phyloP scores from a whole-genome alignment of 495 filamentous ascomycete species.

The Talaromyces borbonicus region DNA sequence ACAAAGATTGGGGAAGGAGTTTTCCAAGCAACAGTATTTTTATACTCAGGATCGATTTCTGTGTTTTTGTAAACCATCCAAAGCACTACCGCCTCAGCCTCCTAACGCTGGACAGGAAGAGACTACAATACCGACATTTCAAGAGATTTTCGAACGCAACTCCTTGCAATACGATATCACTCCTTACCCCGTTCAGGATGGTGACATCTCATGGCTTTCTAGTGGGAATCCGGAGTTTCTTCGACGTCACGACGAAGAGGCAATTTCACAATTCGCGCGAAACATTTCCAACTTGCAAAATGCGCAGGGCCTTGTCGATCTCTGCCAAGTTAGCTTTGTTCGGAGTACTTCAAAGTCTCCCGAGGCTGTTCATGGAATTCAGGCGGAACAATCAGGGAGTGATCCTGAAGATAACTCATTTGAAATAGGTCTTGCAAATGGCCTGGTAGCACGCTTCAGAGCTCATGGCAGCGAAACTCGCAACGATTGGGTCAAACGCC shows the following conservation, averaged over 20 bases:
- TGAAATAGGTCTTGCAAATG: slow-evolving; percentile 54
- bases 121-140: slow-evolving; percentile 20
- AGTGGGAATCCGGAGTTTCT: slow-evolving; percentile 33
- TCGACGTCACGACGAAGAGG: slow-evolving; percentile 46
- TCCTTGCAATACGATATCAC: slow-evolving; percentile 56
- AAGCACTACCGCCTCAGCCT: slow-evolving; percentile 55
- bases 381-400: slow-evolving; percentile 35
- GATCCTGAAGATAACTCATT: slow-evolving; percentile 47
- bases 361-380: not conserved
- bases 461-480: slow-evolving; percentile 48
- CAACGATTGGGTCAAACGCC: slow-evolving; percentile 55
- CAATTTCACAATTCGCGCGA: slow-evolving; percentile 51
- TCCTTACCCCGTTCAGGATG: slow-evolving; percentile 48
- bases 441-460: slow-evolving; percentile 56
- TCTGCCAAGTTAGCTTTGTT: slow-evolving; percentile 44
- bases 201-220: slow-evolving; percentile 49
- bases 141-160: slow-evolving; percentile 20
- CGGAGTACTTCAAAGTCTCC: not conserved
- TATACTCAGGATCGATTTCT: slow-evolving; percentile 59
- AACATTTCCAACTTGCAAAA: slow-evolving; percentile 48
- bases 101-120: slow-evolving; percentile 23
- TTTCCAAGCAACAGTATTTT: slow-evolving; percentile 64
- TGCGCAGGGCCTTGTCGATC: slow-evolving; percentile 59
- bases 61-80: slow-evolving; percentile 57
- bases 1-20: slow-evolving; percentile 52